Evolutionary conservation across 345 rosid genomes (phyloP).

Genomic region (Citrus trifoliata): DNA sequence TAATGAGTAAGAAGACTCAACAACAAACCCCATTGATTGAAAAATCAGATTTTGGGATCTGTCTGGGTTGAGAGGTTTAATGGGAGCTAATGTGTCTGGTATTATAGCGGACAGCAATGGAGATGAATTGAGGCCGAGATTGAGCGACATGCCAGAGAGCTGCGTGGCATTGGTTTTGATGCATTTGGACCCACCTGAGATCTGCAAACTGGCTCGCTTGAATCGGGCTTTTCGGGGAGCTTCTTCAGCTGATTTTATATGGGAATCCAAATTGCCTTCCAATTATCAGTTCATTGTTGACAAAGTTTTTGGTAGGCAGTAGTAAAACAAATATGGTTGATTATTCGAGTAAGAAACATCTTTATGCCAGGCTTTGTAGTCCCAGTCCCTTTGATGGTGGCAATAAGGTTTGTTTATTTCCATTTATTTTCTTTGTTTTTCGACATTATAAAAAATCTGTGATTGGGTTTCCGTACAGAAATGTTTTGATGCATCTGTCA

Average conservation of each 20-base stretch:
- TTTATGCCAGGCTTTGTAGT: slow-evolving; percentile 40
- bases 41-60: background rate
- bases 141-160: slow-evolving; percentile 61
- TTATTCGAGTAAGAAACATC: slow-evolving; percentile 35
- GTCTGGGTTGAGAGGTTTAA: slow-evolving; percentile 3
- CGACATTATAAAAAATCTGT: no score
- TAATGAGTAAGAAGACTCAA: no score
- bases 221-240: slow-evolving; percentile 48
- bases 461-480: background rate
- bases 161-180: slow-evolving; percentile 53
- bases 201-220: slow-evolving; percentile 50
- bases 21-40: no score
- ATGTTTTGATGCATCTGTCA: no score
- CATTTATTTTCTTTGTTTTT: background rate
- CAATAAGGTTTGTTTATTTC: slow-evolving; percentile 39
- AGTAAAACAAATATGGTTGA: slow-evolving; percentile 11
- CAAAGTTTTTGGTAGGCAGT: slow-evolving; percentile 36
- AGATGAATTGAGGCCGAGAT: slow-evolving; percentile 24
- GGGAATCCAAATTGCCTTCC: slow-evolving; percentile 61
- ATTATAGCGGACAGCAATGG: slow-evolving; percentile 22
- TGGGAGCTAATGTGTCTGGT: slow-evolving; percentile 51
- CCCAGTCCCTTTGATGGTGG: slow-evolving; percentile 45
- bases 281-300: slow-evolving; percentile 35
- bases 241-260: slow-evolving; percentile 61
- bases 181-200: slow-evolving; percentile 51